phyloP scores from a whole-genome alignment of 2,329 filamentous ascomycete species.

The Laburnicola sp. region DNA sequence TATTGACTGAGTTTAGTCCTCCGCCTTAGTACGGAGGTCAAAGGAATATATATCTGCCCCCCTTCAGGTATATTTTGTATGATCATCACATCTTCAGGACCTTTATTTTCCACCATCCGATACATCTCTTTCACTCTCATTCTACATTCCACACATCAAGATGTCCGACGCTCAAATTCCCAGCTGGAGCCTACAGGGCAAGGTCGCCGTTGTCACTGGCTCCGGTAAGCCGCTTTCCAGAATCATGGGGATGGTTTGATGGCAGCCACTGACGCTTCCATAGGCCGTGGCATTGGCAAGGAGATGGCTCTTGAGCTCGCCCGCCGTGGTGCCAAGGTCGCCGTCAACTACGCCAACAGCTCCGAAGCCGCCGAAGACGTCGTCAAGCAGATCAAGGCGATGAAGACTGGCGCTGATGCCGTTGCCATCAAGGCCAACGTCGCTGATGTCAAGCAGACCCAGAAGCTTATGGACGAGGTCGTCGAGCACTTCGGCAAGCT shows the following conservation, averaged over 20 bases:
- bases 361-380: constrained; percentile 66
- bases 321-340: constrained; percentile 65
- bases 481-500: constrained; percentile 66
- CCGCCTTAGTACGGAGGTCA: constrained; percentile 37
- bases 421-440: constrained; percentile 70
- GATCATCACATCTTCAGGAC: constrained; percentile 24
- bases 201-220: constrained; percentile 59
- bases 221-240: constrained; percentile 45
- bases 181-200: constrained; percentile 57
- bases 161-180: constrained; percentile 46
- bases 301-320: constrained; percentile 69
- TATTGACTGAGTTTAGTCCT: constrained; percentile 29
- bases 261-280: constrained; percentile 20
- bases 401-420: constrained; percentile 62
- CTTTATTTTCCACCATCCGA: constrained; percentile 10
- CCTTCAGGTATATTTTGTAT: constrained; percentile 20
- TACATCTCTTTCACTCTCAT: constrained; percentile 7
- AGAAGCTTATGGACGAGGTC: constrained; percentile 65
- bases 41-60: constrained; percentile 37
- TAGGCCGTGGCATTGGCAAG: constrained; percentile 66
- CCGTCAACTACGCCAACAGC: constrained; percentile 70
- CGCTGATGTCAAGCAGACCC: constrained; percentile 64
- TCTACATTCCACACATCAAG: constrained; percentile 26
- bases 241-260: neutral
- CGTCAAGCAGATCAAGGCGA: constrained; percentile 66